Base-by-base conservation (phyloP, 768 basidiomycete species). In the Suillus tomentosus region DNA sequence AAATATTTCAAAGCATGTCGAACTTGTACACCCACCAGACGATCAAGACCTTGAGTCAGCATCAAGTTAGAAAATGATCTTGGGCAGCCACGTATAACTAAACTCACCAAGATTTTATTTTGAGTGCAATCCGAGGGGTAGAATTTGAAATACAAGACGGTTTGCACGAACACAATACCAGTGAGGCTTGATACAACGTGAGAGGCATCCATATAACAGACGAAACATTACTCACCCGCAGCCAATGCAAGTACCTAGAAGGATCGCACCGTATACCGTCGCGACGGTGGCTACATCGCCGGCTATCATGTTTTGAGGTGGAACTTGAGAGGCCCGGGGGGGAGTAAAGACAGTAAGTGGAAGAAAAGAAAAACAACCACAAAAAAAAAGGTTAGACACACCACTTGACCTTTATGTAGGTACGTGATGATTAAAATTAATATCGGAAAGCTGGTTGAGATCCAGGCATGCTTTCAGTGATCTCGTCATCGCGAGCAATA, bases 351-450 rank as follows among this genome's bases (percentile, higher is more conserved):
- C 60, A 58, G 76, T 70, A 77, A 65, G 72, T 68, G 74, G 72
- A 67, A 70, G 48, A 68, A 48, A 62, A 65, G 55, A 67, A 69
- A 67, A 53, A 59, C 24, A 22, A 36, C 47, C 60, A 48, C 60
- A n/a, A 61, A 22, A 42, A 34, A 36, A 37, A 37, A 37, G 34
- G 7, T 5, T 22, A 34, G 36, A 2, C 31, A 24, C 5, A 60
- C 53, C 47, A 17, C 73, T 43, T 1, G 3, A 14, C 7, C 17
- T 75, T 75, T 76, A 58, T 40, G 56, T 58, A 58, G 39, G 72
- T 74, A 75, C 64, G 67, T 76, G 75, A 69, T 76, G 71, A 73
- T 69, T 62, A 63, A 67, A 70, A 73, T 74, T 76, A 75, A 74
- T 58, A 45, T 61, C 39, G 62, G 69, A 71, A 34, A 10, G 51